phyloP scores from a whole-genome alignment of 306 rosid genomes.

The Alnus glutinosa region DNA sequence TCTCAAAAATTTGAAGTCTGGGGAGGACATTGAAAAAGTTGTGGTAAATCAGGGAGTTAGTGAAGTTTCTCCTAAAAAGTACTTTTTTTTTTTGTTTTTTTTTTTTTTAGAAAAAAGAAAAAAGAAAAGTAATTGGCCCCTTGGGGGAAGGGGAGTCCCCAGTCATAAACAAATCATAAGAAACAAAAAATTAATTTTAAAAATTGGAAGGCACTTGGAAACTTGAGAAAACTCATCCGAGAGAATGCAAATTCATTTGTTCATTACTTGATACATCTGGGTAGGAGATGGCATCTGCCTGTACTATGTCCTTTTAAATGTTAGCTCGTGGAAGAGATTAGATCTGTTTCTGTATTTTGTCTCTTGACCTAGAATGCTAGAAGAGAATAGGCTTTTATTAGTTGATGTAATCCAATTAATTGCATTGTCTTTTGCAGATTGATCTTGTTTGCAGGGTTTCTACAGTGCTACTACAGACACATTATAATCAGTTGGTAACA shows the following conservation, averaged over 20 bases:
- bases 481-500: slow-evolving; percentile 71
- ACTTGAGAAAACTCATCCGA: not conserved
- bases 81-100: too few species aligned
- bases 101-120: too few species aligned
- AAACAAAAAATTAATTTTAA: not conserved
- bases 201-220: not conserved
- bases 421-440: slow-evolving; percentile 50
- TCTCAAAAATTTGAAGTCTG: too few species aligned
- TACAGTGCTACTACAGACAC: slow-evolving; percentile 69
- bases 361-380: not conserved
- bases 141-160: too few species aligned
- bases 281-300: not conserved
- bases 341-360: not conserved
- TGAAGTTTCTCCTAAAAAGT: too few species aligned
- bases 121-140: too few species aligned
- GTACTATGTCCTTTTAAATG: not conserved
- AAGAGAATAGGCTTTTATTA: not conserved
- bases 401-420: not conserved
- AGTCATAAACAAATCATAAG: not conserved
- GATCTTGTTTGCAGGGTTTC: slow-evolving; percentile 85
- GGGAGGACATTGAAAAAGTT: too few species aligned
- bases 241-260: not conserved
- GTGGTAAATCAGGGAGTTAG: too few species aligned
- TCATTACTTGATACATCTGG: not conserved
- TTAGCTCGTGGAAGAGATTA: not conserved